Evolutionary conservation across 495 filamentous ascomycete species (phyloP).

Genomic region (Apiosordaria backusii): DNA sequence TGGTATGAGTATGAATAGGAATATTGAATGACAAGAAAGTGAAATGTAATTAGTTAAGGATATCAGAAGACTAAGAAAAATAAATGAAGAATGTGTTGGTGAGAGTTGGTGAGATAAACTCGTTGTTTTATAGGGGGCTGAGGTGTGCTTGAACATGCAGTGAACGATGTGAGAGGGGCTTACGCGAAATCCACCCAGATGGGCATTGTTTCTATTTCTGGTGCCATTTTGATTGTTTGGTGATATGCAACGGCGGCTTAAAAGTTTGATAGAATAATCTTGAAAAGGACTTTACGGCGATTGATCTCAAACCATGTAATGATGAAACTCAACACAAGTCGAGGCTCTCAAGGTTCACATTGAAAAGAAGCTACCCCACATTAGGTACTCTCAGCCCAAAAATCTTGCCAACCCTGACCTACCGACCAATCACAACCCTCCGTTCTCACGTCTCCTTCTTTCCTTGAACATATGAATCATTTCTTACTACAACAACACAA

Average conservation of each 20-base stretch:
- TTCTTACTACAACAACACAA: slow-evolving; percentile 5
- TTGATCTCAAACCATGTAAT: no score
- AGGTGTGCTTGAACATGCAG: not conserved
- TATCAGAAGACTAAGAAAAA: slow-evolving; percentile 6
- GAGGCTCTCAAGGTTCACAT: not conserved
- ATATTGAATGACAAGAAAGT: no score
- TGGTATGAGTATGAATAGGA: slow-evolving; percentile 31
- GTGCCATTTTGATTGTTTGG: not conserved
- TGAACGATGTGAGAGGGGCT: slow-evolving; percentile 4
- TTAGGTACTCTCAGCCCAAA: not conserved
- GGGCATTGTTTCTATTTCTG: not conserved
- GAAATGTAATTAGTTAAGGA: not conserved
- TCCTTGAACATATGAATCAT: not conserved
- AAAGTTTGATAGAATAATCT: not conserved
- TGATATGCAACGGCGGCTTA: not conserved
- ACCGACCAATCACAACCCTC: not conserved
- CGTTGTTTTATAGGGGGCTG: not conserved
- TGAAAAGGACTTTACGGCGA: no score
- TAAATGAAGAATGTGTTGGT: no score
- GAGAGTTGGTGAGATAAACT: not conserved
- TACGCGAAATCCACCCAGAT: not conserved
- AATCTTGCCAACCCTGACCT: not conserved
- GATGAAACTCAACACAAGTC: not conserved
- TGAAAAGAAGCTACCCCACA: not conserved
- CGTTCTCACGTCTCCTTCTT: not conserved